Evolutionary conservation across 139 green algal species (phyloP), one percentile per base, ranked within the genome.

Genomic region (Gonium pectorale): DNA sequence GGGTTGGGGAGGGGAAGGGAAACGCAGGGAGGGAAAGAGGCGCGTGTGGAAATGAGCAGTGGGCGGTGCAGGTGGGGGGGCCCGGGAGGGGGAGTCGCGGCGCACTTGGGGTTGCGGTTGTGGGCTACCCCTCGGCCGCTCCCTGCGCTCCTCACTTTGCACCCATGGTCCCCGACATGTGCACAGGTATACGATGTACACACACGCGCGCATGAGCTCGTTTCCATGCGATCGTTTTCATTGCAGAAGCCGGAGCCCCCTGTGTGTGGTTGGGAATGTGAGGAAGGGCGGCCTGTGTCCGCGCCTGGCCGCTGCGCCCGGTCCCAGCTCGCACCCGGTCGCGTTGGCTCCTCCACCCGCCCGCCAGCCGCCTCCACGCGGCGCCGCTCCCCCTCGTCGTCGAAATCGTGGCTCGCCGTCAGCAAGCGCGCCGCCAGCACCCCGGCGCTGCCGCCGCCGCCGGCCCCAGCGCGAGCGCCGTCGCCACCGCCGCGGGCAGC

Each of bases 261-360:
- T n/a, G n/a, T n/a, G n/a, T n/a, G n/a, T n/a, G n/a, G n/a, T n/a
- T n/a, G n/a, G n/a, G n/a, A n/a, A n/a, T n/a, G n/a, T n/a, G n/a
- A n/a, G n/a, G n/a, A n/a, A 56, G 17, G 49, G 17, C 49, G 13
- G 13, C 49, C 49, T 56, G 49, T 17, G 49, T 56, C 49, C 49
- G 13, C 49, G 13, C 13, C 56, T 21, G 21, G 19, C 24, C 56
- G 15, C 15, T 64, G 5, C n/a, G 5, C 56, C 17, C 56, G 56
- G 8, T 5, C 62, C n/a, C n/a, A 29, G 6, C 17, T 24, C 6
- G 74, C 85, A 19, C 89, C 87, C 9, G 86, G 63, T 35, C 56
- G 31, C 15, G 80, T 13, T 11, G 37, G 40, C 22, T 33, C 26
- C 41, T 64, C 35, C 24, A 52, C 67, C 8, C 51, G 33, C 26